Base-by-base conservation (phyloP, 1,139 yeast genomes). In the Yamadazyma epiphylla region DNA sequence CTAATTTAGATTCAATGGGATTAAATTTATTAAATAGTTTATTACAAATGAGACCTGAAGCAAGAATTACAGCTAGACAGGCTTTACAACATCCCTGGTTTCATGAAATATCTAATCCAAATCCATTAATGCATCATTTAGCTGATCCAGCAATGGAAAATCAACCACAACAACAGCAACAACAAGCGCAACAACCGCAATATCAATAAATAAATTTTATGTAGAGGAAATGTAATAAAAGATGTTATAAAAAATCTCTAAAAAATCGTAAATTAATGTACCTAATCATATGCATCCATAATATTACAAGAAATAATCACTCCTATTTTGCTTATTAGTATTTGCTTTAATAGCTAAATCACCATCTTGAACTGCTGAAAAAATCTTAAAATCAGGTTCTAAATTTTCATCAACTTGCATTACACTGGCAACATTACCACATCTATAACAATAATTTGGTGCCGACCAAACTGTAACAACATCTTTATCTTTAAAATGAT, bases 391-490 rank as follows among this genome's bases (percentile, higher is more conserved):
- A 52, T 86, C 83, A 9, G 96, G 96, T 40, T 79, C 83, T 45
- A 85, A 65, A 46, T 81, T 81, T 42, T 86, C 95, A 46, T 83
- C 95, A 36, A 91, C 84, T 56, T 87, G 86, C 97, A 91, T 91
- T 15, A 91, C 96, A 67, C 95, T 84, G 26, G 98, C 98, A 32
- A 91, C 96, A 55, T 91, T 91, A 32, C 98, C 98, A 61, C 98
- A 91, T 49, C 98, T 72, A 57, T 91, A 91, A 62, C 98, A 91
- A 62, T 91, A 91, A 56, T 91, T 91, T 25, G 98, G 98, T 8
- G 97, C 97, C 16, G 94, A 81, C 98, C 98, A 91, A 20, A 91
- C 97, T 0, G 97, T 91, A 16, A 91, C 97, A 32, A 89, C 96
- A 46, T 87, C 95, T 48, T 87, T 87, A 47, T 89, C 95, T 35